These are phyloP conservation scores for Cystoderma amianthinum DNA, from an alignment of 768 basidiomycete genomes.

Conservation along the genomic window DNA sequence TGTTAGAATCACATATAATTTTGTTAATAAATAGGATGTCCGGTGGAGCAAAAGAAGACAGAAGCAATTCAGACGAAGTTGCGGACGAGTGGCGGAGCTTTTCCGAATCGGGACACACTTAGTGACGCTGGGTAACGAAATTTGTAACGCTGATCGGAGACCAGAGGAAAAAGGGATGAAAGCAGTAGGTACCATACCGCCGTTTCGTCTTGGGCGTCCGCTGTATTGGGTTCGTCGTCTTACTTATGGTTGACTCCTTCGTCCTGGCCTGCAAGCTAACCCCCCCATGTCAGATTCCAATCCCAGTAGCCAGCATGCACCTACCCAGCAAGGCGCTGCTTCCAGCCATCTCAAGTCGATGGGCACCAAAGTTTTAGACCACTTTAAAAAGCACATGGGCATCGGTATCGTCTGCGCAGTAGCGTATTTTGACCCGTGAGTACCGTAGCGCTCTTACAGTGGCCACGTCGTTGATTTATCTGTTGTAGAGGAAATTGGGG, in stretches of 20 bases:
- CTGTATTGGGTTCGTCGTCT: conserved; percentile 30
- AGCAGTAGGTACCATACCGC: conserved; percentile 24
- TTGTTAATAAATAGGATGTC: no score
- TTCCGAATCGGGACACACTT: not conserved
- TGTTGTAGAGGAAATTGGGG: conserved; percentile 80
- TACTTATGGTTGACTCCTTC: conserved; percentile 23
- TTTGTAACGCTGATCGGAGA: conserved; percentile 1
- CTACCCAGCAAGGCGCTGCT: conserved; percentile 6
- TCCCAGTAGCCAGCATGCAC: conserved; percentile 6
- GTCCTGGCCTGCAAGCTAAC: conserved; percentile 9
- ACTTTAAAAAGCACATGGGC: conserved; percentile 62
- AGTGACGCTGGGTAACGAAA: not conserved
- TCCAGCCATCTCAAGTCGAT: conserved; percentile 21
- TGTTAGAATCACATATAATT: not conserved
- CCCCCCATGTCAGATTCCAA: conserved; percentile 18
- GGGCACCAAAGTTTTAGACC: conserved; percentile 31
- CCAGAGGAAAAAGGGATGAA: conserved; percentile 11
- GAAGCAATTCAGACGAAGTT: no score
- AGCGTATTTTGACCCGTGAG: conserved; percentile 85
- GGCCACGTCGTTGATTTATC: conserved; percentile 2
- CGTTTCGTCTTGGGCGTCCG: conserved; percentile 30
- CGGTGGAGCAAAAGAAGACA: no score
- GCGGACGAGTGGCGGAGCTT: not conserved
- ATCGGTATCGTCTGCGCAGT: conserved; percentile 85
- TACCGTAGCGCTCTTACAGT: conserved; percentile 6